A percentile compares a stretch with the other conserved stretches of the same genome.
Evolutionary conservation across 1,284 basidiomycete species (phyloP).

Genomic region (Sporisorium graminicola): DNA sequence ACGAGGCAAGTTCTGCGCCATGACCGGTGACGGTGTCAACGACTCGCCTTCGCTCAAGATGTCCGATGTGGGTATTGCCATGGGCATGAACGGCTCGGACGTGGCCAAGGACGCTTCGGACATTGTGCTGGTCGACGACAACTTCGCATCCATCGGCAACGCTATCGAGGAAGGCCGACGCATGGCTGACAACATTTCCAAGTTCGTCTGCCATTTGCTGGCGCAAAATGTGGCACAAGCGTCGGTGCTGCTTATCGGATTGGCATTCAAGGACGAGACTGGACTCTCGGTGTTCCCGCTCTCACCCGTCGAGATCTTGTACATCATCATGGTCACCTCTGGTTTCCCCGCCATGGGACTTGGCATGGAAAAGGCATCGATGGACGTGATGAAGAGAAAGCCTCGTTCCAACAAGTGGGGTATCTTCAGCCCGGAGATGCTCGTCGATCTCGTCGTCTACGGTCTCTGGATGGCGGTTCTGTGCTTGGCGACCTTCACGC

Average conservation of each 20-base stretch:
- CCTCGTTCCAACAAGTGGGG: conserved; percentile 69
- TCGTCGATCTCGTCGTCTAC: conserved; percentile 75
- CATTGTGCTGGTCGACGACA: conserved; percentile 79
- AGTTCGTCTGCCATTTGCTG: conserved; percentile 70
- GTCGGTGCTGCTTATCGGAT: conserved; percentile 74
- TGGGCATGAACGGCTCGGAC: conserved; percentile 66
- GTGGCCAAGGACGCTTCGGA: conserved; percentile 74
- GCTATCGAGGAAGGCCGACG: conserved; percentile 78
- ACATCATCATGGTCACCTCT: conserved; percentile 69
- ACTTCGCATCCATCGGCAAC: conserved; percentile 79
- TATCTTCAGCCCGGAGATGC: conserved; percentile 68
- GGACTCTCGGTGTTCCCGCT: conserved; percentile 77
- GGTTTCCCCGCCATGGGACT: conserved; percentile 71
- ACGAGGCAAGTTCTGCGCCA: conserved; percentile 62
- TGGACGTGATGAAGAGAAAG: conserved; percentile 75
- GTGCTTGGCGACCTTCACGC: conserved; percentile 70
- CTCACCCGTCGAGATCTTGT: conserved; percentile 78
- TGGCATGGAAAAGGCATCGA: conserved; percentile 74
- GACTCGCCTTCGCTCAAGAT: conserved; percentile 69
- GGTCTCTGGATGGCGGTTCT: conserved; percentile 77
- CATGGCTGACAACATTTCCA: conserved; percentile 71
- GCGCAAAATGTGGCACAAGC: conserved; percentile 68
- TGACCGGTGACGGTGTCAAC: conserved; percentile 70
- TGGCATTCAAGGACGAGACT: conserved; percentile 77
- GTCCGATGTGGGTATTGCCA: conserved; percentile 68